Evolutionary conservation across 805 yeast species (phyloP), one percentile per base, ranked within the genome.

Genomic region (Metschnikowia henanensis): DNA sequence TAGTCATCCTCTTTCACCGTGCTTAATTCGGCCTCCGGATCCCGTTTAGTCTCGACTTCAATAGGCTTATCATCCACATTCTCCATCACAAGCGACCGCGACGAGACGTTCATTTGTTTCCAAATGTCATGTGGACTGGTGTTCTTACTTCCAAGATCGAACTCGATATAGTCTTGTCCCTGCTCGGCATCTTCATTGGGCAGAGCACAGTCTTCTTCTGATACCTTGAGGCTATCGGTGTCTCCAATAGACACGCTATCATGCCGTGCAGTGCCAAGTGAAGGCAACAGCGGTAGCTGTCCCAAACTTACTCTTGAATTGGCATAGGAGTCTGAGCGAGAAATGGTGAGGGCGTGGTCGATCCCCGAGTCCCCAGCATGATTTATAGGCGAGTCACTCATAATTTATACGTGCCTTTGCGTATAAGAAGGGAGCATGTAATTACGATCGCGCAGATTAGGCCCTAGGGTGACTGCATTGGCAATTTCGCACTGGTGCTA

Each of bases 1-100:
- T 68, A 70, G 41, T 66, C 70, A 30, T 66, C 70, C 10, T 48
- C 55, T 9, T 40, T 39, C 13, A 38, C 35, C 15, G 40, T 33
- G 13, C 26, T 29, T 16, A 35, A 26, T 3, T 35, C 34, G 22
- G 13, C 26, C 12, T 22, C 30, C 9, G 35, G 34, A 8, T 26
- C 15, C 7, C 25, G 16, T 16, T 21, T 18, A 12, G 30, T 13
- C 35, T 22, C 20, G n/a, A 26, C 32, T 19, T 40, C 41, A 6
- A 34, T 35, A 5, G 26, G 32, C 15, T 31, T 26, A 9, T 31
- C 43, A 3, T 37, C 21, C 12, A 37, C 16, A 8, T 31, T 44
- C 8, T 34, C 35, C 9, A 33, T 9, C 8, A 19, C 19, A 12
- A 23, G 18, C 13, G 47, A 41, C 25, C 36, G 45, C 37, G 40